Conservation (phyloP, 768 basidiomycete genomes). For the Suillus bovinus region DNA sequence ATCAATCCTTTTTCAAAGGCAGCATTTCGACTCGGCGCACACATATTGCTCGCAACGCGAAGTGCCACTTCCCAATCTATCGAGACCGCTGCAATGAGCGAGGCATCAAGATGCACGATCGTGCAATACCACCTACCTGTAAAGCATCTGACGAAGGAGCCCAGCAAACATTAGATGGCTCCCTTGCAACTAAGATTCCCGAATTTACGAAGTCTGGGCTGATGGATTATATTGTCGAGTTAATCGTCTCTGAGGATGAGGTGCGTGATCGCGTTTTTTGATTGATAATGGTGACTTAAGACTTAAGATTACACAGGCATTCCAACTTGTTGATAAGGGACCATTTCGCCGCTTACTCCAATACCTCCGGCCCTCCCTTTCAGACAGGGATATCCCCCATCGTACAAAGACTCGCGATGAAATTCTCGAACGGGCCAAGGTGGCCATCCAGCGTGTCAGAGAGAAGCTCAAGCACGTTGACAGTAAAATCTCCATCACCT, state of each 20-base stretch:
- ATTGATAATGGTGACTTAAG: background rate
- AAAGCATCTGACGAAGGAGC: background rate
- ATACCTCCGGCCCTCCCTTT: background rate
- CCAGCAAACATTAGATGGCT: background rate
- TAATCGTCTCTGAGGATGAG: no score
- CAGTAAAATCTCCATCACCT: conserved; percentile 10
- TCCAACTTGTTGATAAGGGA: conserved; percentile 1
- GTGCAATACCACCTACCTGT: background rate
- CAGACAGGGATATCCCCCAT: background rate
- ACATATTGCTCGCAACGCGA: background rate
- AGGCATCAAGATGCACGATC: background rate
- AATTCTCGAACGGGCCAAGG: background rate
- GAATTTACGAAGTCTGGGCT: background rate
- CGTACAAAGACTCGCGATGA: background rate
- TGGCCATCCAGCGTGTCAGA: background rate
- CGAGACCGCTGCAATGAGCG: background rate
- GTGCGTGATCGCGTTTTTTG: no score
- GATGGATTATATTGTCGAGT: background rate
- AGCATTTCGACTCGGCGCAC: no score
- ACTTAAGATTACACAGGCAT: background rate
- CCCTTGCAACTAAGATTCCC: background rate
- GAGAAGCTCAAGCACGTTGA: background rate
- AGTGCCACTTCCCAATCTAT: background rate
- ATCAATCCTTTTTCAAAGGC: background rate
- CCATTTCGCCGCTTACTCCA: background rate